Base-by-base conservation (phyloP, 768 basidiomycete genomes). In the Lentinula aciculospora region DNA sequence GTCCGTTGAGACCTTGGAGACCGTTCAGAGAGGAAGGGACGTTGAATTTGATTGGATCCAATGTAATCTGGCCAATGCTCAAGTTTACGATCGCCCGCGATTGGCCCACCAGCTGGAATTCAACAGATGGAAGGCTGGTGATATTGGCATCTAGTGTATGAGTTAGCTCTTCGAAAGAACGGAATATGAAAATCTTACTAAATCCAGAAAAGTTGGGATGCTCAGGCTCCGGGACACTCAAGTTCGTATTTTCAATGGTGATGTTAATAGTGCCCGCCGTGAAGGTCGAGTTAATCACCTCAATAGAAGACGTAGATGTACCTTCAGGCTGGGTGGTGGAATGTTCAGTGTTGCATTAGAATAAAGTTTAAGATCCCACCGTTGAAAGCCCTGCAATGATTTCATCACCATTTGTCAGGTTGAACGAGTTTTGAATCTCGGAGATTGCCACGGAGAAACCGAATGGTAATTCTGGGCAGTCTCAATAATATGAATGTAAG, bases 391-490 rank as follows among this genome's bases (percentile, higher is more conserved):
- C 80, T 19, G 83, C 86, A 2, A 88, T 80, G 25, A 71, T 67
- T 6, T 67, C 69, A 27, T 78, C 77, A 61, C 83, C 78, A 63
- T 74, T 77, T 23, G 80, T 72, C 61, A 90, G 83, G 23, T 77
- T 80, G 64, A 90, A 88, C 31, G 76, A 69, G 63, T 90, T 89
- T 65, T 80, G 72, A 31, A 90, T 88, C 58, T 86, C 67, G 28
- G 73, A 76, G 53, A 89, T 81, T 1, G 72, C 70, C 17, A 88
- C 7, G 27, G 70, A 71, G 67, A 90, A 90, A 9, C 88, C 88
- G 60, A 90, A 90, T 31, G 88, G 88, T 36, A 90, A 70, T 61
- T 78, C 86, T 86, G 58, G n/a, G n/a, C n/a, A n/a, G n/a, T n/a
- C n/a, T n/a, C n/a, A n/a, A n/a, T n/a, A n/a, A n/a, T n/a, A n/a